Conservation (phyloP, 768 basidiomycete species). For the Amylocystis lapponica region DNA sequence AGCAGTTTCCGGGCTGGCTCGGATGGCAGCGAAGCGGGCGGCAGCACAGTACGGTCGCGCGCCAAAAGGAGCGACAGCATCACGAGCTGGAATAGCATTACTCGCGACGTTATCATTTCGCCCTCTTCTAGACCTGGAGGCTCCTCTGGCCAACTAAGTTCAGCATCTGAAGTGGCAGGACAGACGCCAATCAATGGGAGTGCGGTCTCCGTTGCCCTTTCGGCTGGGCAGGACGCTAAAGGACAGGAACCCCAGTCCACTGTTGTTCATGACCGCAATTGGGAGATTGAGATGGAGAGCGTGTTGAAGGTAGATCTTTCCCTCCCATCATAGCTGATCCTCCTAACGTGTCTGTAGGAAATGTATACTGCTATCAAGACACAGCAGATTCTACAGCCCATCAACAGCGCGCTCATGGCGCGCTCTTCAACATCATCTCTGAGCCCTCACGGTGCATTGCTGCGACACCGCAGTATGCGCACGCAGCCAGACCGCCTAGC, state of each 20-base stretch:
- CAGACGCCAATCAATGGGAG: constrained; percentile 50
- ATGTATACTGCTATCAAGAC: constrained; percentile 91
- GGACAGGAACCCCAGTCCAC: constrained; percentile 20
- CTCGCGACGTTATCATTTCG: constrained; percentile 5
- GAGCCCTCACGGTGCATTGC: constrained; percentile 43
- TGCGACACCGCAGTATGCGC: constrained; percentile 69
- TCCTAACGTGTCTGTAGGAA: constrained; percentile 49
- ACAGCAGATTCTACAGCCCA: constrained; percentile 85
- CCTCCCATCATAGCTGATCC: background rate
- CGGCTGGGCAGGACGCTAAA: constrained; percentile 35
- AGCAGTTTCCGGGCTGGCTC: constrained; percentile 54
- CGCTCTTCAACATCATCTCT: constrained; percentile 52
- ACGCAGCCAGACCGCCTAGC: constrained; percentile 61
- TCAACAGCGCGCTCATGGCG: constrained; percentile 36
- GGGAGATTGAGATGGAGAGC: constrained; percentile 85
- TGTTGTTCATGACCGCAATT: constrained; percentile 54
- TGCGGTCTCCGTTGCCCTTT: constrained; percentile 56
- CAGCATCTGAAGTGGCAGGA: constrained; percentile 15
- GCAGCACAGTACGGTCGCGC: constrained; percentile 33
- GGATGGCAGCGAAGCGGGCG: constrained; percentile 47
- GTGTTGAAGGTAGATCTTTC: constrained; percentile 63
- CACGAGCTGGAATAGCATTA: constrained; percentile 76
- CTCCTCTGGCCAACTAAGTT: constrained; percentile 23
- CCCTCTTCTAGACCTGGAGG: constrained; percentile 1
- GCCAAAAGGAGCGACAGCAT: constrained; percentile 80